These are phyloP conservation scores for Beauveria pseudobassiana DNA, from an alignment of 2,329 filamentous ascomycete species.

Conservation along the genomic window DNA sequence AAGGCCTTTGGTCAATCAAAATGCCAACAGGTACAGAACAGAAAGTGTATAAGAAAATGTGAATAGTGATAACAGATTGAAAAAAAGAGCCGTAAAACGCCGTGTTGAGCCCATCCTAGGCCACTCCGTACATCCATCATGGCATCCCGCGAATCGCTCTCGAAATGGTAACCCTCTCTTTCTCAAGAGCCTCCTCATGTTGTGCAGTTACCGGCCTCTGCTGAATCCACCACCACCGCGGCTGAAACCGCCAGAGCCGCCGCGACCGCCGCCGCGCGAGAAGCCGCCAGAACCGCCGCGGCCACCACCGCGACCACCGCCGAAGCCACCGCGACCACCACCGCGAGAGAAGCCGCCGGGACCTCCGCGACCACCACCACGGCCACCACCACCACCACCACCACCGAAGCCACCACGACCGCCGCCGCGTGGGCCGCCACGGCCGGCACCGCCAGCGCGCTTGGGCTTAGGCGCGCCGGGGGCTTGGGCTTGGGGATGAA, in stretches of 20 bases:
- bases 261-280: conserved; percentile 6
- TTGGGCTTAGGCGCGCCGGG: conserved; percentile 55
- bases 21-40: not conserved
- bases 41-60: not conserved
- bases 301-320: conserved; percentile 15
- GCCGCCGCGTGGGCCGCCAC: conserved; percentile 15
- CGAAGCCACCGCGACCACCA: conserved; percentile 12
- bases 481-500: conserved; percentile 93
- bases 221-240: conserved; percentile 24
- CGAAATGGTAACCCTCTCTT: not conserved
- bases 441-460: conserved; percentile 39
- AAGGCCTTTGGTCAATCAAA: not conserved
- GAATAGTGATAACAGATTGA: conserved; percentile 11
- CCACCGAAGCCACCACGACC: conserved; percentile 19
- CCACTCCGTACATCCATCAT: conserved; percentile 6
- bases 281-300: conserved; percentile 12
- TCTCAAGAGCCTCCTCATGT: conserved; percentile 7
- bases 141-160: not conserved
- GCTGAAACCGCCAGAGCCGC: conserved; percentile 15
- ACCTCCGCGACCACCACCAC: conserved; percentile 17
- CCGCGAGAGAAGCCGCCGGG: conserved; percentile 15
- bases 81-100: conserved; percentile 16
- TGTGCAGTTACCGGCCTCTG: conserved; percentile 18
- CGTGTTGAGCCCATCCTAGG: conserved; percentile 6
- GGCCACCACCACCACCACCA: conserved; percentile 19